A percentile compares a stretch with the other conserved stretches of the same genome.
Evolutionary conservation across 495 filamentous ascomycete genomes (phyloP).

Genomic region (Hypoxylon rickii): DNA sequence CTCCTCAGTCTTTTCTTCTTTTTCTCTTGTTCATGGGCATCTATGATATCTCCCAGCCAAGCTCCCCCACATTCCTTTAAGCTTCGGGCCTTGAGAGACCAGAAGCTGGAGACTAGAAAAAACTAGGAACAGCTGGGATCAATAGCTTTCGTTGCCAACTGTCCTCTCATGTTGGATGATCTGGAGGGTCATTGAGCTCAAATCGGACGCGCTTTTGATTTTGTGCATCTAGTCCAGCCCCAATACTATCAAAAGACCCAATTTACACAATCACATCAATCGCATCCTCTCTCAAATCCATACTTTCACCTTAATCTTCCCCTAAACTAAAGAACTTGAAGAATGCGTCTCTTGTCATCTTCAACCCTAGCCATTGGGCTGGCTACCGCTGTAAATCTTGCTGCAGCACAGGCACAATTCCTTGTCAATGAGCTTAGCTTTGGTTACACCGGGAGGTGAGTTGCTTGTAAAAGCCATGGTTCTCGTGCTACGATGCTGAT

Average conservation of each 20-base stretch:
- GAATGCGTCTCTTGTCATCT: constrained; percentile 48
- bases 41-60: background rate
- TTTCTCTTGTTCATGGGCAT: background rate
- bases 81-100: background rate
- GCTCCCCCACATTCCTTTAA: background rate
- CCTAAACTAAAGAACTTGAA: constrained; percentile 7
- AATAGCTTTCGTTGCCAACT: constrained; percentile 41
- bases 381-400: constrained; percentile 48
- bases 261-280: constrained; percentile 12
- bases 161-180: constrained; percentile 21
- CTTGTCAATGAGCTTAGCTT: constrained; percentile 73
- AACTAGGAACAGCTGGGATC: too few species aligned
- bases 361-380: constrained; percentile 52
- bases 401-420: constrained; percentile 62
- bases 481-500: constrained; percentile 17
- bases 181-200: constrained; percentile 1
- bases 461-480: constrained; percentile 10
- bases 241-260: constrained; percentile 9
- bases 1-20: background rate
- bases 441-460: constrained; percentile 69
- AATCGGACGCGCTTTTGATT: constrained; percentile 7
- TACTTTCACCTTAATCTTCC: too few species aligned
- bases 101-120: too few species aligned
- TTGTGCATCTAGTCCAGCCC: constrained; percentile 1
- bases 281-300: too few species aligned